phyloP scores from a whole-genome alignment of 805 yeast species.

The Monosporozyma siamensis region DNA sequence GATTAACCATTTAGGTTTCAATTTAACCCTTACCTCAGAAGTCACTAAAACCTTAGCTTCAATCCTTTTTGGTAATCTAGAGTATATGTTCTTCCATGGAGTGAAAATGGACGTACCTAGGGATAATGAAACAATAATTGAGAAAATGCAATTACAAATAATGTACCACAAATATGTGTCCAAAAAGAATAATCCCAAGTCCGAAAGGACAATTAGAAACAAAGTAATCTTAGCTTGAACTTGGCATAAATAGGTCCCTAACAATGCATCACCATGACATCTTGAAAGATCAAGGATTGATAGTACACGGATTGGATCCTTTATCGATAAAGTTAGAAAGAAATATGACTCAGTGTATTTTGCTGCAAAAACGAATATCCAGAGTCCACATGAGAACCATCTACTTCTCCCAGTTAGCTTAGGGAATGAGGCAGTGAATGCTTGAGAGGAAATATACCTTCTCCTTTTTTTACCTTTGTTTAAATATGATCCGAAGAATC shows the following conservation, averaged over 20 bases:
- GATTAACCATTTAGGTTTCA: conserved; percentile 45
- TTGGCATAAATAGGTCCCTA: conserved; percentile 46
- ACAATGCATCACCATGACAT: conserved; percentile 52
- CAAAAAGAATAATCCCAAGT: conserved; percentile 59
- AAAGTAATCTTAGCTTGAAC: conserved; percentile 51
- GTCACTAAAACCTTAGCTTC: conserved; percentile 56
- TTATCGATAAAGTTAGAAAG: conserved; percentile 60
- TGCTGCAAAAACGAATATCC: conserved; percentile 58
- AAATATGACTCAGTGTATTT: conserved; percentile 73
- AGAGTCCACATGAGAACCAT: conserved; percentile 57
- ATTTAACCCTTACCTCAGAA: conserved; percentile 37
- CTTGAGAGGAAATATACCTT: conserved; percentile 41
- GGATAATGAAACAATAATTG: conserved; percentile 60
- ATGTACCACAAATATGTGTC: conserved; percentile 86
- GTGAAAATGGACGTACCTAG: conserved; percentile 80
- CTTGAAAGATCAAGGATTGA: conserved; percentile 43
- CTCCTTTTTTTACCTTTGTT: conserved; percentile 30
- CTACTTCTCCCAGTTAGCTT: conserved; percentile 42
- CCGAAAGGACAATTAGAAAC: conserved; percentile 46
- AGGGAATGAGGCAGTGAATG: conserved; percentile 54
- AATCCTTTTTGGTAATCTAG: conserved; percentile 68
- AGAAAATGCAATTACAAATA: conserved; percentile 65
- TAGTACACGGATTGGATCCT: conserved; percentile 66
- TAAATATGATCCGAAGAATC: conserved; percentile 38
- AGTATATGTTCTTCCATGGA: conserved; percentile 78